These are phyloP conservation scores for Carpinus viminea DNA, from an alignment of 306 rosid species.

Conservation along the genomic window DNA sequence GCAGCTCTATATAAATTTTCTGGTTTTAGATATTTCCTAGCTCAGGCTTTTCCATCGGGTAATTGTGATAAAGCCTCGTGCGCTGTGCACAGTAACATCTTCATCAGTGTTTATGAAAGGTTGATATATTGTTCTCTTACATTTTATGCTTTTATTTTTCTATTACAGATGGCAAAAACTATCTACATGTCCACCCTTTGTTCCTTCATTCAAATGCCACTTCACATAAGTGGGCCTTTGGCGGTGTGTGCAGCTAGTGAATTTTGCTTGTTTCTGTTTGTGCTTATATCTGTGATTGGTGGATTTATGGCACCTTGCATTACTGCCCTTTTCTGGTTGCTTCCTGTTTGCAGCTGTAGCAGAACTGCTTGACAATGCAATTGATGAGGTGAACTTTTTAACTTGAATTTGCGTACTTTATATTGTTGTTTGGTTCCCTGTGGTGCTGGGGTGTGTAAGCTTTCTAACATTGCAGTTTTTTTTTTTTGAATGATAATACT, in stretches of 20 bases:
- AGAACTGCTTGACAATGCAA: slow-evolving; percentile 89
- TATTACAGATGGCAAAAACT: slow-evolving; percentile 59
- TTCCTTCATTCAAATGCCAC: slow-evolving; percentile 99
- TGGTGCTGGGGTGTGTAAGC: neutral
- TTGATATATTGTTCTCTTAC: neutral
- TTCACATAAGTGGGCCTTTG: slow-evolving; percentile 96
- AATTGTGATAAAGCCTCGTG: neutral
- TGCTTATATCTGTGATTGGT: slow-evolving; percentile 11
- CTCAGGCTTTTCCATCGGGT: neutral
- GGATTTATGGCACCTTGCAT: slow-evolving; percentile 11
- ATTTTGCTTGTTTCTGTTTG: neutral
- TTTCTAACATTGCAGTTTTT: neutral
- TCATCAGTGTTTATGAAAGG: neutral
- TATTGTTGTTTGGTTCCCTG: neutral
- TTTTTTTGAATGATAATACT: neutral
- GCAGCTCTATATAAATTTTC: neutral
- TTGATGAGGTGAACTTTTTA: slow-evolving; percentile 72
- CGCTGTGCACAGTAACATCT: neutral
- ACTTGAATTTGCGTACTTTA: neutral
- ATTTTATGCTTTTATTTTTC: neutral
- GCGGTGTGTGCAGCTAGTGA: slow-evolving; percentile 60
- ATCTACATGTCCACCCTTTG: slow-evolving; percentile 77
- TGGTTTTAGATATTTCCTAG: neutral
- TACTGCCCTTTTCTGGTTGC: slow-evolving; percentile 8
- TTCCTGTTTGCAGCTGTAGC: slow-evolving; percentile 71